These are phyloP conservation scores for Podochytrium sp. DNA, from an alignment of 192 early-diverging fungal genomes.

Conservation along the genomic window DNA sequence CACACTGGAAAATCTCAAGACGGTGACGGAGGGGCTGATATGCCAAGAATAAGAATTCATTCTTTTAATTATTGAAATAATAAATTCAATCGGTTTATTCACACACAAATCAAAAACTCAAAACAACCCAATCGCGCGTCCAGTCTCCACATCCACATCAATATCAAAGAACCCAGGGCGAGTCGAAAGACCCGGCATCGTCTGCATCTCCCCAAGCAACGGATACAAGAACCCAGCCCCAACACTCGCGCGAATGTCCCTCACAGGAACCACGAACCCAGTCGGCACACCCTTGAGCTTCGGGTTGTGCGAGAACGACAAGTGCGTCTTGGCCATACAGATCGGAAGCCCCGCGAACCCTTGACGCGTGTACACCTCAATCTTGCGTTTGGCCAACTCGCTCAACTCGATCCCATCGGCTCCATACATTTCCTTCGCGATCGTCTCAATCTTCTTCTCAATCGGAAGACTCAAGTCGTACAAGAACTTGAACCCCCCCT, in stretches of 20 bases:
- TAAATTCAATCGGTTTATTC: too few relatives aligned
- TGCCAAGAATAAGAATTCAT: too few relatives aligned
- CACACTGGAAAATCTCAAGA: too few relatives aligned
- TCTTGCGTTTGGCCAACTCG: conserved; percentile 84
- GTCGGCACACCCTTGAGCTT: conserved; percentile 91
- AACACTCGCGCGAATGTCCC: conserved; percentile 92
- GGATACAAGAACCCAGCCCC: conserved; percentile 99
- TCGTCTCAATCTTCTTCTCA: conserved; percentile 89
- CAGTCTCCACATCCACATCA: conserved; percentile 85
- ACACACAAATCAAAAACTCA: too few relatives aligned
- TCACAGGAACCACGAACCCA: conserved; percentile 87
- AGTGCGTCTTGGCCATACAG: conserved; percentile 99
- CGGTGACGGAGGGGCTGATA: too few relatives aligned
- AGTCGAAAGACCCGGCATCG: conserved; percentile 96
- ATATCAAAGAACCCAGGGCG: conserved; percentile 96
- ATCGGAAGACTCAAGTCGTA: conserved; percentile 83
- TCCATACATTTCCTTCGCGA: conserved; percentile 93
- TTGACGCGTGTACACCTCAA: conserved; percentile 81
- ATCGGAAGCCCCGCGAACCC: conserved; percentile 91
- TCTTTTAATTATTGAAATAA: too few relatives aligned
- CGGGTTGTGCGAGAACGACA: conserved; percentile 90
- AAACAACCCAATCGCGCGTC: conserved; percentile 87
- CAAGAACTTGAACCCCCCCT: conserved; percentile 77
- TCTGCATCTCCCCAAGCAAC: conserved; percentile 93
- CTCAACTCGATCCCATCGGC: conserved; percentile 88